Evolutionary conservation across 305 asterid species (phyloP).

Genomic region (Rubia occidens): DNA sequence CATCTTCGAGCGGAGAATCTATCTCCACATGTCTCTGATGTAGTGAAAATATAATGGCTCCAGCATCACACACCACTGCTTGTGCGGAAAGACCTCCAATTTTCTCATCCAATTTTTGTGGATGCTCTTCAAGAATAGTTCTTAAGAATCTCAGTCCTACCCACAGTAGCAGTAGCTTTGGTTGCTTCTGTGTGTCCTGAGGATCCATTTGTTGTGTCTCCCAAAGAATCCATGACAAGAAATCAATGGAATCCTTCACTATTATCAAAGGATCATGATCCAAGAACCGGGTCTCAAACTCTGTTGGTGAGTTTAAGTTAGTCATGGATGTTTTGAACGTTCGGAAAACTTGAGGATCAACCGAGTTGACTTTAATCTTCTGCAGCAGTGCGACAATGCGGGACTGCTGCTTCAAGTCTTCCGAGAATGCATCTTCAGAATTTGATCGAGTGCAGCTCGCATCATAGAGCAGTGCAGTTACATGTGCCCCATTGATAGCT

Average conservation of each 20-base stretch:
- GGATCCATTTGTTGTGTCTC: not conserved
- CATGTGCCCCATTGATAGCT: not conserved
- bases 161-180: not conserved
- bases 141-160: constrained; percentile 1
- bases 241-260: not conserved
- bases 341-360: not conserved
- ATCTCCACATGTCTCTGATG: not conserved
- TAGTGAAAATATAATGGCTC: not conserved
- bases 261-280: not conserved
- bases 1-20: not conserved
- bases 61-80: not conserved
- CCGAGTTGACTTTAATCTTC: not conserved
- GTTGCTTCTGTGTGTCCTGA: not conserved
- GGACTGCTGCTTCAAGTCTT: too few relatives aligned
- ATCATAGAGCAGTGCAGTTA: not conserved
- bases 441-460: not conserved
- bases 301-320: not conserved
- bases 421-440: not conserved
- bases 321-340: not conserved
- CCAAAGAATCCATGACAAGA: not conserved
- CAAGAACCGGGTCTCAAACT: not conserved
- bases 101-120: not conserved
- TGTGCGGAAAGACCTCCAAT: not conserved
- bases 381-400: not conserved
- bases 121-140: not conserved